Conservation (phyloP, 164 flowering plant species). For the Saururus chinensis region DNA sequence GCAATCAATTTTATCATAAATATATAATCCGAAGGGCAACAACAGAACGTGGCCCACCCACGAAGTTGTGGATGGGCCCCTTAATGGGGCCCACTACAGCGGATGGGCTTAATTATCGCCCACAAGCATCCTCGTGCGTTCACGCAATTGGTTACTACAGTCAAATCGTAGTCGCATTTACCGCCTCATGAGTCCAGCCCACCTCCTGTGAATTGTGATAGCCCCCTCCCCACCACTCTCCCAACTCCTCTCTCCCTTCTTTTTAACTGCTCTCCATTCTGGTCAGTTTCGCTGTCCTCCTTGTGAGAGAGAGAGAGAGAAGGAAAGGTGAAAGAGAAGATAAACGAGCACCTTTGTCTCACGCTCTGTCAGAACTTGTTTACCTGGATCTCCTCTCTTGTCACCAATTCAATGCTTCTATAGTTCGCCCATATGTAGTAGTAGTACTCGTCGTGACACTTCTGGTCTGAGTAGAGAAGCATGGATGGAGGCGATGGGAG, state of each 20-base stretch:
- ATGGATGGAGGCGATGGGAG: conserved; percentile 16
- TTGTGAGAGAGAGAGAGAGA: neutral
- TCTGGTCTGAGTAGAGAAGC: neutral
- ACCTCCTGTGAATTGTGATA: neutral
- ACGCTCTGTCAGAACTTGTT: neutral
- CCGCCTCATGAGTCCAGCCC: conserved; percentile 29
- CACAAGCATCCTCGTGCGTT: conserved; percentile 28
- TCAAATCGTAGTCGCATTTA: conserved; percentile 19
- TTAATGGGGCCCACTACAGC: conserved; percentile 17
- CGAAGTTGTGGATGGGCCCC: neutral
- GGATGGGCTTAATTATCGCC: neutral
- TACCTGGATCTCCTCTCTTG: no score
- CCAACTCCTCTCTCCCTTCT: neutral
- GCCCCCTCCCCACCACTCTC: neutral
- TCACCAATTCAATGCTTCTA: neutral
- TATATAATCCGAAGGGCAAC: no score
- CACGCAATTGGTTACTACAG: conserved; percentile 28
- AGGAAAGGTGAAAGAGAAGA: no score
- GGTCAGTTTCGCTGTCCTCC: no score
- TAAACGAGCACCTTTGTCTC: neutral
- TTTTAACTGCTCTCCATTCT: neutral
- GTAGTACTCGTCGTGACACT: neutral
- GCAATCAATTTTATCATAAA: no score
- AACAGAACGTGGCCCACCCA: neutral
- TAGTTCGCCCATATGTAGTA: neutral